Evolutionary conservation across 2,329 filamentous ascomycete genomes (phyloP).

Genomic region (Alternaria sp.): DNA sequence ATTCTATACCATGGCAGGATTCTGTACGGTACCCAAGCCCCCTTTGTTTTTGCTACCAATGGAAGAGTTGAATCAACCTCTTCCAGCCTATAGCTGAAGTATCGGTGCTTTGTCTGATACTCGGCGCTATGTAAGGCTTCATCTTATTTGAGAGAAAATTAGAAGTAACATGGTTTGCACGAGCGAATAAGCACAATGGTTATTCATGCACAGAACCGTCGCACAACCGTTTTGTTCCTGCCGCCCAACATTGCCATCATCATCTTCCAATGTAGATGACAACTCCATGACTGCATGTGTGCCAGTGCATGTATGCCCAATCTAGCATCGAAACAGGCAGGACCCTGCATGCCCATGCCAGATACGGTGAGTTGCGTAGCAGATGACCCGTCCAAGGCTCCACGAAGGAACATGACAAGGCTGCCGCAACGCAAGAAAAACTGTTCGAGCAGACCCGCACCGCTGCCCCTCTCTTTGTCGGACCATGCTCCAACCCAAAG

Average conservation of each 20-base stretch:
- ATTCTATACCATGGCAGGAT: conserved; percentile 2
- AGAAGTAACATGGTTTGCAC: conserved; percentile 2
- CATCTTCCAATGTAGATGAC: background rate
- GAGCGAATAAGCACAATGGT: background rate
- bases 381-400: conserved; percentile 2
- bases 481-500: background rate
- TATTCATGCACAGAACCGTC: background rate
- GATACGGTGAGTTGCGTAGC: conserved; percentile 1
- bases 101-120: background rate
- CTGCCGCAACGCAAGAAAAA: conserved; percentile 4
- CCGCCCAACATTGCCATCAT: background rate
- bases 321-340: conserved; percentile 6
- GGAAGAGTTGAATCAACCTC: background rate
- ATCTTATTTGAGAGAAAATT: background rate
- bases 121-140: conserved; percentile 7
- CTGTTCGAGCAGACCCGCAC: background rate
- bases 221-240: background rate
- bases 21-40: background rate
- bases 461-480: background rate
- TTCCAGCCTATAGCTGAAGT: conserved; percentile 6
- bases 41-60: background rate
- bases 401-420: background rate
- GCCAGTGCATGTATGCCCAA: conserved; percentile 4
- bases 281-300: conserved; percentile 1
- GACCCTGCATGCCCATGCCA: conserved; percentile 3